These are phyloP conservation scores for Penicillium olsonii DNA, from an alignment of 2,329 filamentous ascomycete species.

Conservation along the genomic window DNA sequence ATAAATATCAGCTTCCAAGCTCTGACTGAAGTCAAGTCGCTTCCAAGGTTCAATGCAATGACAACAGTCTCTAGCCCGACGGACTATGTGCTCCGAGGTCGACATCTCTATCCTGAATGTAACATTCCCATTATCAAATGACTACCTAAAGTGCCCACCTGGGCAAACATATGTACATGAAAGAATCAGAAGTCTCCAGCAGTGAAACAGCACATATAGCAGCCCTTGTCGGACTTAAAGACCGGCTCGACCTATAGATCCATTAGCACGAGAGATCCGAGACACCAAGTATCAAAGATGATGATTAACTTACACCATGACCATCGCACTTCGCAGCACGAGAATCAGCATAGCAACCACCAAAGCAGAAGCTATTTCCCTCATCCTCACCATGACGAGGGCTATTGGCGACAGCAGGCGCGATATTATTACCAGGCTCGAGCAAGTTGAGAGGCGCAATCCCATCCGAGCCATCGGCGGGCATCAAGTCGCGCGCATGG, in stretches of 20 bases:
- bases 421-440: slow-evolving; percentile 11
- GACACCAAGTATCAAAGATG: background rate
- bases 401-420: slow-evolving; percentile 7
- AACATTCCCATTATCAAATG: too few species aligned
- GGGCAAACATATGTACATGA: background rate
- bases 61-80: too few species aligned
- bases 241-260: slow-evolving; percentile 1
- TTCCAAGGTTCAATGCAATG: too few species aligned
- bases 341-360: slow-evolving; percentile 12
- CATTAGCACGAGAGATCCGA: background rate
- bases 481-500: background rate
- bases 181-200: slow-evolving; percentile 10
- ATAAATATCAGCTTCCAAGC: too few species aligned
- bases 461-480: background rate
- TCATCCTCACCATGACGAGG: slow-evolving; percentile 9
- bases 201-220: slow-evolving; percentile 18
- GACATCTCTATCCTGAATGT: too few species aligned
- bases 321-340: slow-evolving; percentile 12
- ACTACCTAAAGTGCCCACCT: too few species aligned
- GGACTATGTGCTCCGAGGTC: too few species aligned
- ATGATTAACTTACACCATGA: slow-evolving; percentile 20
- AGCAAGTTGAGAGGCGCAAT: slow-evolving; percentile 14
- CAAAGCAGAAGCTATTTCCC: slow-evolving; percentile 21
- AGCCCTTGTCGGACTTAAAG: slow-evolving; percentile 10
- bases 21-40: too few species aligned